Conservation (phyloP, 108 stramenopile genomes). For the Parietichytrium sp. region DNA sequence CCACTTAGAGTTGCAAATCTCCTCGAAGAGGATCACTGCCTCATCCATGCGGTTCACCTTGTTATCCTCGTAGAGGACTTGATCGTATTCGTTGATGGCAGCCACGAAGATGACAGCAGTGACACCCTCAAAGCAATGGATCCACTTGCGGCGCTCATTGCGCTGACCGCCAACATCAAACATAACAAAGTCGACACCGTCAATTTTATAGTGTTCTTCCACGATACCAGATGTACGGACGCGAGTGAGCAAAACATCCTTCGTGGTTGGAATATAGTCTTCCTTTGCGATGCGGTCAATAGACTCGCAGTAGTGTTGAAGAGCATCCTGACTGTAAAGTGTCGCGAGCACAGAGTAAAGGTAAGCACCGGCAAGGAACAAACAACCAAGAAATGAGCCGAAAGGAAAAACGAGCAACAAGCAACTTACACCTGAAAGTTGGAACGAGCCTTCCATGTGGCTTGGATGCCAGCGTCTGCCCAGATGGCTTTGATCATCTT, state of each 20-base stretch:
- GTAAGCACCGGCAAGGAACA: not conserved
- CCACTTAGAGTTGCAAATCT: slow-evolving; percentile 68
- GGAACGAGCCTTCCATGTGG: slow-evolving; percentile 70
- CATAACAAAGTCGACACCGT: slow-evolving; percentile 83
- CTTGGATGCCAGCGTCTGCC: slow-evolving; percentile 62
- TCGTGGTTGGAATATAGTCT: slow-evolving; percentile 63
- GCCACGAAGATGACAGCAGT: slow-evolving; percentile 98
- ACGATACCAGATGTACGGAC: slow-evolving; percentile 64
- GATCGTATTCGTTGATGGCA: slow-evolving; percentile 91
- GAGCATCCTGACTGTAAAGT: slow-evolving; percentile 64
- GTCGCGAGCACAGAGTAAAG: not conserved
- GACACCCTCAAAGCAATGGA: slow-evolving; percentile 80
- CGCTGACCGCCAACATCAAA: slow-evolving; percentile 75
- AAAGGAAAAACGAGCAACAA: not conserved
- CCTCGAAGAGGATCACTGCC: slow-evolving; percentile 87
- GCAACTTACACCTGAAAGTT: slow-evolving; percentile 65
- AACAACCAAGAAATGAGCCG: not conserved
- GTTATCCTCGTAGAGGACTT: slow-evolving; percentile 89
- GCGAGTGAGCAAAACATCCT: slow-evolving; percentile 60
- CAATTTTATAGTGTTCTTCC: slow-evolving; percentile 59
- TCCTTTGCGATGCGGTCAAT: slow-evolving; percentile 69
- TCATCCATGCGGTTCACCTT: slow-evolving; percentile 94
- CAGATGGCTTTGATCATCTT: slow-evolving; percentile 66
- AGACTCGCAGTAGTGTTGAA: slow-evolving; percentile 71
- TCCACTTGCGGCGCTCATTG: slow-evolving; percentile 68